Conservation (phyloP, 768 basidiomycete genomes). For the Calocera viscosa region DNA sequence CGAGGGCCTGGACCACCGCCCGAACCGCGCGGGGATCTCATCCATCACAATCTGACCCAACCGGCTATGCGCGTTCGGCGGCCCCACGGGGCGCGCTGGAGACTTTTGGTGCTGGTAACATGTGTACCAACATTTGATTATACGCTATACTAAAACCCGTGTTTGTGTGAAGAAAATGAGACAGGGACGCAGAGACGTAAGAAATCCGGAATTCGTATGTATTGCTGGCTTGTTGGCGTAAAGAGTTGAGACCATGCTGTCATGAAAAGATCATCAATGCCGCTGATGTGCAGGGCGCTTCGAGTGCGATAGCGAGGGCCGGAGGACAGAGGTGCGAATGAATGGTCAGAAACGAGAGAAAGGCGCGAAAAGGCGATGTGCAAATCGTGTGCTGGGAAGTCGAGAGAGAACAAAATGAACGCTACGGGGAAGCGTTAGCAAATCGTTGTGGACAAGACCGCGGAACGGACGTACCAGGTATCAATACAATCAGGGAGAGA, state of each 20-base stretch:
- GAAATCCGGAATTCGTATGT: neutral
- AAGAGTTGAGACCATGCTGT: neutral
- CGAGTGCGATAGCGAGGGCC: neutral
- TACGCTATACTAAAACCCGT: neutral
- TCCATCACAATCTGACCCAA: too few species aligned
- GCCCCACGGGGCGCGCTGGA: neutral
- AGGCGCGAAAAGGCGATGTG: neutral
- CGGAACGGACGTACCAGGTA: neutral
- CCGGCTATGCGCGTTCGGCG: neutral
- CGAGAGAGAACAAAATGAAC: neutral
- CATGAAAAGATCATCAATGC: neutral
- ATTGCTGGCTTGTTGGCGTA: neutral
- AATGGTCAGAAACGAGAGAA: neutral
- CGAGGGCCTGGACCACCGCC: too few species aligned
- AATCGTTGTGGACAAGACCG: neutral
- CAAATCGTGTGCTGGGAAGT: neutral
- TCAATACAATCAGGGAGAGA: constrained; percentile 6
- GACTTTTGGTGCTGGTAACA: neutral
- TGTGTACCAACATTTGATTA: neutral
- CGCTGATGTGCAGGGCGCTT: neutral
- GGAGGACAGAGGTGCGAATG: neutral
- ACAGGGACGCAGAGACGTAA: neutral
- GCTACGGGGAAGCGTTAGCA: neutral
- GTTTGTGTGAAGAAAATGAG: neutral
- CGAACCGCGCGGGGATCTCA: too few species aligned